phyloP scores from a whole-genome alignment of 2,329 filamentous ascomycete genomes.

The Apiospora hydei region DNA sequence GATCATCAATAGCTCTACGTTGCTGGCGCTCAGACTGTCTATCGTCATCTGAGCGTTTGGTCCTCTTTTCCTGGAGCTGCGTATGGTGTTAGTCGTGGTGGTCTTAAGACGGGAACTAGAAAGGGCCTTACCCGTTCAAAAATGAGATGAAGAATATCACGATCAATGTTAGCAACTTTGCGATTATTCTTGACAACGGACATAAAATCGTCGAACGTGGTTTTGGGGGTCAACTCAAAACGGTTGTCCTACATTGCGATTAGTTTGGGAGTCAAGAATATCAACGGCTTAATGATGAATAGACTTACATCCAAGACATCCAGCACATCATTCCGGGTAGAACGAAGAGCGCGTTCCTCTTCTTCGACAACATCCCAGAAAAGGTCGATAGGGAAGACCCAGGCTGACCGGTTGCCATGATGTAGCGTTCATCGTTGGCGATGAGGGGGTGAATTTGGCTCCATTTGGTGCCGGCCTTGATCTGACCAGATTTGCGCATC shows the following conservation, averaged over 20 bases:
- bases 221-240: slow-evolving; percentile 88
- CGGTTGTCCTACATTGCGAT: slow-evolving; percentile 74
- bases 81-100: not conserved
- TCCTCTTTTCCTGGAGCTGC: slow-evolving; percentile 83
- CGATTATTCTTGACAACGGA: slow-evolving; percentile 83
- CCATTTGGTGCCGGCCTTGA: slow-evolving; percentile 93
- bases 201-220: slow-evolving; percentile 88
- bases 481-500: slow-evolving; percentile 76
- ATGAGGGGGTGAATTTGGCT: slow-evolving; percentile 78
- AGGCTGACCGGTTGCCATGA: slow-evolving; percentile 80
- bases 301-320: slow-evolving; percentile 84
- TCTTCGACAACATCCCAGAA: slow-evolving; percentile 98
- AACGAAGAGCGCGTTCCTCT: slow-evolving; percentile 86
- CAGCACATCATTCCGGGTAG: slow-evolving; percentile 80
- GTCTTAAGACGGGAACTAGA: not conserved
- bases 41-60: slow-evolving; percentile 78
- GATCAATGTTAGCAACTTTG: slow-evolving; percentile 86
- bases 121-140: slow-evolving; percentile 73
- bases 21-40: slow-evolving; percentile 86
- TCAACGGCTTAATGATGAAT: no score
- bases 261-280: not conserved
- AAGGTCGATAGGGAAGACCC: slow-evolving; percentile 86
- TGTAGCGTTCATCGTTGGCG: slow-evolving; percentile 82
- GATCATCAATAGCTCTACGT: slow-evolving; percentile 81
- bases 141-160: slow-evolving; percentile 79